Conservation (phyloP, 495 filamentous ascomycete species). For the Cairneyella variabilis region DNA sequence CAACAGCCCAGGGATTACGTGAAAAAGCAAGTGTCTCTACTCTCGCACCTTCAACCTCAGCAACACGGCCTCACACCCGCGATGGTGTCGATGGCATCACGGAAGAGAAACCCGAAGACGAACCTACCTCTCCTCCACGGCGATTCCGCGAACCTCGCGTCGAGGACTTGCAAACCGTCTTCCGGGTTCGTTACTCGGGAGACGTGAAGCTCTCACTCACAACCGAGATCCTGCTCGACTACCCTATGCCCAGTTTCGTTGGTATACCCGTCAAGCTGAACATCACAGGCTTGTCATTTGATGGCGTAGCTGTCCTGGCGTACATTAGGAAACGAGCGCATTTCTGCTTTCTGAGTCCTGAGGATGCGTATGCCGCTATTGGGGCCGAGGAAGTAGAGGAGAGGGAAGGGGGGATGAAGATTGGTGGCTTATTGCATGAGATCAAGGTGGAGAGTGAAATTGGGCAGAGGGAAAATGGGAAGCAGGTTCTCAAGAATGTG, state of each 20-base stretch:
- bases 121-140: constrained; percentile 33
- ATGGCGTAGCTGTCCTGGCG: constrained; percentile 87
- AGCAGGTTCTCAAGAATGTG: constrained; percentile 94
- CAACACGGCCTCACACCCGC: constrained; percentile 44
- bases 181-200: constrained; percentile 82
- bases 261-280: constrained; percentile 87
- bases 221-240: constrained; percentile 92
- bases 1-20: constrained; percentile 30
- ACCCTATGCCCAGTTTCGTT: constrained; percentile 95
- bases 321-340: constrained; percentile 81
- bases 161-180: constrained; percentile 83
- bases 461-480: constrained; percentile 81
- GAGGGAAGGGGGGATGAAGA: constrained; percentile 37
- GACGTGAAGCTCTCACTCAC: constrained; percentile 83
- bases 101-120: constrained; percentile 27
- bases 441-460: constrained; percentile 97
- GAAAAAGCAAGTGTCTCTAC: constrained; percentile 54
- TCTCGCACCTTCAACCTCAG: constrained; percentile 40
- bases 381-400: constrained; percentile 43
- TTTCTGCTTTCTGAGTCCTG: constrained; percentile 86
- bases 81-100: constrained; percentile 33
- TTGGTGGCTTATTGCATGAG: constrained; percentile 79
- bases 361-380: constrained; percentile 70
- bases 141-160: constrained; percentile 41
- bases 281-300: constrained; percentile 90